These are phyloP conservation scores for Russula emetica DNA, from an alignment of 768 basidiomycete species.

Conservation along the genomic window DNA sequence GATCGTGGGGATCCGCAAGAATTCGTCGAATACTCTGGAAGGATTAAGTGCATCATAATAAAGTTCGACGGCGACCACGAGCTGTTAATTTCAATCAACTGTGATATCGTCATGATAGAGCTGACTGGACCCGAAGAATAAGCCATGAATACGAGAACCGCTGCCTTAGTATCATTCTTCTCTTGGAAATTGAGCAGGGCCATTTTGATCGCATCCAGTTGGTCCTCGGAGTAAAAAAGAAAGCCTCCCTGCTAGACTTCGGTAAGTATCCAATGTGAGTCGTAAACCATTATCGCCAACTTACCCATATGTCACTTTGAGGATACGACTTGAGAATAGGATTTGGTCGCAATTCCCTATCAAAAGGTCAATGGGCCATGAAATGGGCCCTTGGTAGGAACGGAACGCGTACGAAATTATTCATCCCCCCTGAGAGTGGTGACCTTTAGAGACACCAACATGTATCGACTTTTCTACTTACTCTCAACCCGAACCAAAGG, in stretches of 20 bases:
- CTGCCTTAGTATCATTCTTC: constrained; percentile 13
- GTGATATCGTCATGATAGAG: no score
- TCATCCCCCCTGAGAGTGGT: constrained; percentile 13
- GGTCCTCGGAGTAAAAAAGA: not conserved
- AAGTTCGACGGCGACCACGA: no score
- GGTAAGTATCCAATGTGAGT: not conserved
- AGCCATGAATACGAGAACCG: not conserved
- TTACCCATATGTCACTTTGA: constrained; percentile 31
- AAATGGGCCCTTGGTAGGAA: not conserved
- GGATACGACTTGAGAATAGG: constrained; percentile 28
- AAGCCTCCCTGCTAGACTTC: not conserved
- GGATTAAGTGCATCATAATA: no score
- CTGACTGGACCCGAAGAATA: no score
- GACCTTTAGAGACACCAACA: no score
- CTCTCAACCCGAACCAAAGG: no score
- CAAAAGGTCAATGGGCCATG: not conserved
- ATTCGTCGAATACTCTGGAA: no score
- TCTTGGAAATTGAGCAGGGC: constrained; percentile 11
- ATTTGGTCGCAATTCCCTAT: constrained; percentile 17
- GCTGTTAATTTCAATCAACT: no score
- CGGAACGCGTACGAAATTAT: constrained; percentile 20
- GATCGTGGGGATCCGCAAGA: not conserved
- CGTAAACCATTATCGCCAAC: not conserved
- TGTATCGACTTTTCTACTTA: no score
- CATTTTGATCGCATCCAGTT: constrained; percentile 2